Percentiles rank a stretch among this genome's conserved stretches.
phyloP scores from a whole-genome alignment of 2,329 filamentous ascomycete genomes.

The Elsinoe fawcettii region DNA sequence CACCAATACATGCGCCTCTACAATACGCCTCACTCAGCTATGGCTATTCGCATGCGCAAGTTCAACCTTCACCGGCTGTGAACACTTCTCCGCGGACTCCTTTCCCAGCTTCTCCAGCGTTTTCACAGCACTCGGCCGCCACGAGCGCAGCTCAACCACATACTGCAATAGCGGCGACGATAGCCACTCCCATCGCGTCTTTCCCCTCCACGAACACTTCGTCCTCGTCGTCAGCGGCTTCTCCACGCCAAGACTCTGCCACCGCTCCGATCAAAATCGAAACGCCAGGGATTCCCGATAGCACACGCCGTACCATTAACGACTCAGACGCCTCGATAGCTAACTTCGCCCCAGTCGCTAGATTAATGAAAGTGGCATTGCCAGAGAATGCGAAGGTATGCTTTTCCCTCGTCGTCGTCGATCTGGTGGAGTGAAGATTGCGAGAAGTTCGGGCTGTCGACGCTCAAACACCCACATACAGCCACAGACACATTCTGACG shows the following conservation, averaged over 20 bases:
- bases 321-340: slow-evolving; percentile 82
- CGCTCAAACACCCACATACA: background rate
- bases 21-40: background rate
- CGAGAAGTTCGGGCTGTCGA: background rate
- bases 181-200: background rate
- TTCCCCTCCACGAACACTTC: background rate
- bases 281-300: slow-evolving; percentile 1
- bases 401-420: background rate
- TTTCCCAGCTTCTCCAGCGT: background rate
- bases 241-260: background rate
- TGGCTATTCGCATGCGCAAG: background rate
- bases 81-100: background rate
- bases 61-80: background rate
- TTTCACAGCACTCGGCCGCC: background rate
- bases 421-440: background rate
- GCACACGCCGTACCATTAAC: slow-evolving; percentile 24
- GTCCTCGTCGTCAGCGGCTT: background rate
- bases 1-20: background rate
- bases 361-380: slow-evolving; percentile 97
- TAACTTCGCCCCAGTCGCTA: slow-evolving; percentile 90
- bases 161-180: background rate
- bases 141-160: background rate
- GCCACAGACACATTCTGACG: slow-evolving; percentile 36
- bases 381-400: slow-evolving; percentile 94
- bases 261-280: background rate